Evolutionary conservation across 1,284 basidiomycete species (phyloP).

Genomic region (Puccinia brachypodii): DNA sequence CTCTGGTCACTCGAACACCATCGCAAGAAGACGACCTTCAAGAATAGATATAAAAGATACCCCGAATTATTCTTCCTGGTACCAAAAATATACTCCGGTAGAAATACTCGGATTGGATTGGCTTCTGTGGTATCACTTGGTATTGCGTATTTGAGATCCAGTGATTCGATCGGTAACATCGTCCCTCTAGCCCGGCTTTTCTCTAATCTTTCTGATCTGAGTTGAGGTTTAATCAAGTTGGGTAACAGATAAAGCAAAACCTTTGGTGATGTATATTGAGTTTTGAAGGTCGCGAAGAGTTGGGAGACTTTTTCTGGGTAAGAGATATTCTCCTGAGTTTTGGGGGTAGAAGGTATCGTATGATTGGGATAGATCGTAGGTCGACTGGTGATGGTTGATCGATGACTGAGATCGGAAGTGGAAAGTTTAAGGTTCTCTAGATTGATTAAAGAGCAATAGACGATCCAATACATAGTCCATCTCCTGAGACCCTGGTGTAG

Average conservation of each 20-base stretch:
- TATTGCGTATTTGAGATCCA: neutral
- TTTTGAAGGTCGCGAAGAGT: neutral
- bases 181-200: neutral
- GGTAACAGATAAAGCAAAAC: neutral
- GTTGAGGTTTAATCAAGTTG: neutral
- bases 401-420: neutral
- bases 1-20: constrained; percentile 1
- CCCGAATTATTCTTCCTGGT: neutral
- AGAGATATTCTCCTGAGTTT: neutral
- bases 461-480: constrained; percentile 34
- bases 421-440: neutral
- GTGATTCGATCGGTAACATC: neutral
- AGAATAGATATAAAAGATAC: neutral
- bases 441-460: constrained; percentile 22
- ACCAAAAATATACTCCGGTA: constrained; percentile 13
- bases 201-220: neutral
- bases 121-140: neutral
- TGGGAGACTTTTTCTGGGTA: neutral
- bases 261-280: neutral
- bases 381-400: neutral
- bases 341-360: neutral
- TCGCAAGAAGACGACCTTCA: constrained; percentile 12
- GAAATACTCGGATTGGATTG: neutral
- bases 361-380: constrained; percentile 12
- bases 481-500: neutral